These are phyloP conservation scores for Martiniozyma abietophila DNA, from an alignment of 805 yeast species.

Conservation along the genomic window DNA sequence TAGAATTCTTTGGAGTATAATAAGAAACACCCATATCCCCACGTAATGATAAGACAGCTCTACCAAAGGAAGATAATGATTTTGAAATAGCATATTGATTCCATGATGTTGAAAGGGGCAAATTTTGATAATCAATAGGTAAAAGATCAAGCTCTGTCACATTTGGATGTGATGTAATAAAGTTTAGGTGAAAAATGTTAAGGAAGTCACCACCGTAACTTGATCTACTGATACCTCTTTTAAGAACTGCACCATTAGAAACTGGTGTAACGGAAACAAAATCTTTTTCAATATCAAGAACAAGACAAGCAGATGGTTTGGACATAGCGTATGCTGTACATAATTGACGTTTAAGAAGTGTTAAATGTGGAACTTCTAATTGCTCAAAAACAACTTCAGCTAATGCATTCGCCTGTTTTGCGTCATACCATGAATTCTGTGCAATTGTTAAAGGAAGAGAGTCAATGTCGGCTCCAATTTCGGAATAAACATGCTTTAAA, in stretches of 20 bases:
- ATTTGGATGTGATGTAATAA: conserved; percentile 26
- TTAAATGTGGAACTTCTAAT: conserved; percentile 66
- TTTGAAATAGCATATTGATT: conserved; percentile 22
- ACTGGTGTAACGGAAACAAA: conserved; percentile 68
- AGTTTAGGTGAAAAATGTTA: conserved; percentile 51
- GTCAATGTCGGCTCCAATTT: conserved; percentile 33
- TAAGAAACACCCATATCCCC: conserved; percentile 6
- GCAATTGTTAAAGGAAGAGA: conserved; percentile 39
- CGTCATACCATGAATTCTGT: conserved; percentile 57
- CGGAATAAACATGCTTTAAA: conserved; percentile 56
- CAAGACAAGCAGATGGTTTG: conserved; percentile 59
- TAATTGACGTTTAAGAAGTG: conserved; percentile 66
- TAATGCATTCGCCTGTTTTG: conserved; percentile 45
- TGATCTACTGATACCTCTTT: conserved; percentile 56
- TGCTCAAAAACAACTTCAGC: conserved; percentile 70
- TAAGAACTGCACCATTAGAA: conserved; percentile 60
- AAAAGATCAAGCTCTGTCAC: conserved; percentile 8
- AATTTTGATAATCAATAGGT: conserved; percentile 8
- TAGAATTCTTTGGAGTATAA: conserved; percentile 38
- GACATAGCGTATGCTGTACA: conserved; percentile 75
- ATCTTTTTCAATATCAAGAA: conserved; percentile 71
- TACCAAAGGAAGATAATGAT: conserved; percentile 14
- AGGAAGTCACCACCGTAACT: conserved; percentile 81
- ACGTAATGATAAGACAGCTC: conserved; percentile 3
- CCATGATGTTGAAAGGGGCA: conserved; percentile 4